phyloP scores from a whole-genome alignment of 192 early-diverging fungal species.

The Backusella liffmaniae region DNA sequence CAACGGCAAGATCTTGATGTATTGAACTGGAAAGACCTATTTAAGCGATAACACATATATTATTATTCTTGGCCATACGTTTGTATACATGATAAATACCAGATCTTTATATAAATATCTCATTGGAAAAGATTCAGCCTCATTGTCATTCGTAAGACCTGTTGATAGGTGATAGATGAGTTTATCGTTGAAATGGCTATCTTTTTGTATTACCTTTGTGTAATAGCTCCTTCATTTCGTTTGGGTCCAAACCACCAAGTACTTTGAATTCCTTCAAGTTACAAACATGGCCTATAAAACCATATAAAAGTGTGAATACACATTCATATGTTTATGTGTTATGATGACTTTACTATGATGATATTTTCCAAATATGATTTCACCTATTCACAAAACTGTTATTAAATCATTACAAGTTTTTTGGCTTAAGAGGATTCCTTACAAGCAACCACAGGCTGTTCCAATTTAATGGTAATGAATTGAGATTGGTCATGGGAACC shows the following conservation, averaged over 20 bases:
- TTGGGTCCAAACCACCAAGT: slow-evolving; percentile 77
- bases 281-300: slow-evolving; percentile 72
- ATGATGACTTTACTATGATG: slow-evolving; percentile 52
- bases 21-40: slow-evolving; percentile 84
- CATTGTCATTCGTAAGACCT: slow-evolving; percentile 66
- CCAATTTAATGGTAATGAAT: slow-evolving; percentile 89
- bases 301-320: background rate
- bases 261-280: slow-evolving; percentile 98
- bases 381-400: slow-evolving; percentile 43
- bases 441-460: slow-evolving; percentile 82
- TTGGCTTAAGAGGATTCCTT: slow-evolving; percentile 21
- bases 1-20: slow-evolving; percentile 91
- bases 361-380: slow-evolving; percentile 96
- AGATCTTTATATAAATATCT: slow-evolving; percentile 70
- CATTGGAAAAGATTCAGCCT: slow-evolving; percentile 86
- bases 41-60: background rate
- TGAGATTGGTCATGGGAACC: slow-evolving; percentile 87
- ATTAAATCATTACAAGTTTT: background rate
- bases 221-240: slow-evolving; percentile 88
- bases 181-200: background rate
- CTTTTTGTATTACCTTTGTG: slow-evolving; percentile 56
- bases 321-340: background rate
- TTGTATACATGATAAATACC: slow-evolving; percentile 38
- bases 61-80: background rate
- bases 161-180: background rate